These are phyloP conservation scores for Bruguiera gymnorhiza DNA, from an alignment of 345 rosid genomes.

Conservation along the genomic window DNA sequence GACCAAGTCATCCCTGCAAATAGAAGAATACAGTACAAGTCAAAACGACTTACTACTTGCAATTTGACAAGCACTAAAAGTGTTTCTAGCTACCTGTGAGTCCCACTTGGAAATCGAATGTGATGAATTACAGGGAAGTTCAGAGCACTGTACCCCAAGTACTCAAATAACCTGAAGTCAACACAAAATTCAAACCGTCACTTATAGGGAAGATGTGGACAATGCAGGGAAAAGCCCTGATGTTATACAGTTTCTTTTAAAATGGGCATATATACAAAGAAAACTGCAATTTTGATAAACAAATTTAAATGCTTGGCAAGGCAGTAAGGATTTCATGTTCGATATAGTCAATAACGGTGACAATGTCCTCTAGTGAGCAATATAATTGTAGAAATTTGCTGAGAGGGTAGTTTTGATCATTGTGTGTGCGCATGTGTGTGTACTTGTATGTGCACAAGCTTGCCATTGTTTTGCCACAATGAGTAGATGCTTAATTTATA, in stretches of 20 bases:
- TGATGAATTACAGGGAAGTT: constrained; percentile 92
- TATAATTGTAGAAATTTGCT: neutral
- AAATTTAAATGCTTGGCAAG: neutral
- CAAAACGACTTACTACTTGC: constrained; percentile 5
- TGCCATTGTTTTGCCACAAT: no score
- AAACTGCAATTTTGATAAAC: no score
- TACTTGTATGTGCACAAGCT: no score
- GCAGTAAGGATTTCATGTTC: neutral
- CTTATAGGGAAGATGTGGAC: neutral
- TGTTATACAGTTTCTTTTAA: no score
- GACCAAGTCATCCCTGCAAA: constrained; percentile 85
- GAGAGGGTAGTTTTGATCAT: neutral
- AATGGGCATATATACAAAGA: no score
- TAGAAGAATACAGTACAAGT: constrained; percentile 19
- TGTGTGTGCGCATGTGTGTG: no score
- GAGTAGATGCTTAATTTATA: neutral
- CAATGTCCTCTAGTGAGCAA: neutral
- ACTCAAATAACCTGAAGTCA: constrained; percentile 76
- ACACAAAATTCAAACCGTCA: constrained; percentile 9
- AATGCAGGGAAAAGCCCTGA: neutral
- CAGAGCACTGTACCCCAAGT: constrained; percentile 57
- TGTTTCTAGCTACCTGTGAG: constrained; percentile 55
- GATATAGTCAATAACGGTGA: neutral
- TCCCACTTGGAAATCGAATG: constrained; percentile 64
- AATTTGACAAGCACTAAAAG: neutral